Conservation (phyloP, 2,329 filamentous ascomycete genomes). For the Fusarium sp. region DNA sequence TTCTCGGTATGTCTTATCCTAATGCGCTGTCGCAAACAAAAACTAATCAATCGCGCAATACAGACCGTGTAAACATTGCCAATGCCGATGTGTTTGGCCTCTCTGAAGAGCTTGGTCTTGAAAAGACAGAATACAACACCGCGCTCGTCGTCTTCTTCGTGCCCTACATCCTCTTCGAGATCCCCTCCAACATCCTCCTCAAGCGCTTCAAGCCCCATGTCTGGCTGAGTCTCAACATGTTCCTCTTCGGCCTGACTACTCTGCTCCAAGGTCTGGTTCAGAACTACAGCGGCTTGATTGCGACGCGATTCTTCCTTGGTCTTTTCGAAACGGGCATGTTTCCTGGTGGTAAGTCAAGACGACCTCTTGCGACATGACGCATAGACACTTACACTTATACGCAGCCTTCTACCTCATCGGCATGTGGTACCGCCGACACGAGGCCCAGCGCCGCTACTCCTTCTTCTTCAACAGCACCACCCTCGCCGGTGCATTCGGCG, state of each 20-base stretch:
- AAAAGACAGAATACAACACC: conserved; percentile 75
- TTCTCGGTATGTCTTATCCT: conserved; percentile 62
- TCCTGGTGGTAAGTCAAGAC: conserved; percentile 51
- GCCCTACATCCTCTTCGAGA: conserved; percentile 79
- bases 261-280: conserved; percentile 81
- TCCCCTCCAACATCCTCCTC: conserved; percentile 75
- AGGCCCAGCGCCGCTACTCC: conserved; percentile 91
- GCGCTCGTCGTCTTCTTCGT: conserved; percentile 86
- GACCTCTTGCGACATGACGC: neutral
- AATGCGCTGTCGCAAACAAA: conserved; percentile 3
- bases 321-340: conserved; percentile 82
- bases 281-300: conserved; percentile 81
- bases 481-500: conserved; percentile 86
- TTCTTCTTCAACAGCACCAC: conserved; percentile 93
- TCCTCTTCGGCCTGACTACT: conserved; percentile 81
- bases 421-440: conserved; percentile 90
- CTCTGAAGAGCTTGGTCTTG: conserved; percentile 70
- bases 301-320: conserved; percentile 88
- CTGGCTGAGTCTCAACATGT: conserved; percentile 86
- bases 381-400: conserved; percentile 54
- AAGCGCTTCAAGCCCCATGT: conserved; percentile 73
- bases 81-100: conserved; percentile 79
- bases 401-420: conserved; percentile 77
- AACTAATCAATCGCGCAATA: neutral
- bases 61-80: conserved; percentile 80